These are phyloP conservation scores for Cryptococcus sp. DNA, from an alignment of 1,284 basidiomycete genomes.

Conservation along the genomic window DNA sequence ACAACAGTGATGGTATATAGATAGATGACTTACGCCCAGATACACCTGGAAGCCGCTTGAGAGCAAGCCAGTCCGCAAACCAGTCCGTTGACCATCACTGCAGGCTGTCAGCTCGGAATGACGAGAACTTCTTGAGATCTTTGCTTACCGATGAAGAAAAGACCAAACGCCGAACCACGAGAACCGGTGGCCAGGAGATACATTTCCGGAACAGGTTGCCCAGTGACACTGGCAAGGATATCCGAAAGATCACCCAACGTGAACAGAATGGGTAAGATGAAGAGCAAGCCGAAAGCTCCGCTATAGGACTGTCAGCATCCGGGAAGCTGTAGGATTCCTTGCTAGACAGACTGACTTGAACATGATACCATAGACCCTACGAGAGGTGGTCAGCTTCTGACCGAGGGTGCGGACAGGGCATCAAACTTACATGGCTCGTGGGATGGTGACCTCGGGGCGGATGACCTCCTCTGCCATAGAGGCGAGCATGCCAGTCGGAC, in stretches of 20 bases:
- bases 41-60: constrained; percentile 44
- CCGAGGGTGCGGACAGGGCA: no score
- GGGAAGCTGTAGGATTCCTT: constrained; percentile 5
- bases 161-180: constrained; percentile 51
- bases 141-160: constrained; percentile 44
- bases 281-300: constrained; percentile 38
- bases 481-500: constrained; percentile 48
- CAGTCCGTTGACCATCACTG: constrained; percentile 53
- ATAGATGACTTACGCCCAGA: constrained; percentile 35
- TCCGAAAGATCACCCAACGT: constrained; percentile 51
- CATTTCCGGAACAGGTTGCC: constrained; percentile 54
- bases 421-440: constrained; percentile 46
- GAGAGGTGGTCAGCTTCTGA: no score
- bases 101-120: no score
- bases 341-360: constrained; percentile 25
- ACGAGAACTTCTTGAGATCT: constrained; percentile 1
- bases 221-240: constrained; percentile 49
- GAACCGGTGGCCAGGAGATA: constrained; percentile 54
- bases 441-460: constrained; percentile 45
- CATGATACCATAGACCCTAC: constrained; percentile 29
- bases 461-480: constrained; percentile 53
- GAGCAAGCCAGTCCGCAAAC: constrained; percentile 51
- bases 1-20: no score
- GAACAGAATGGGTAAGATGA: constrained; percentile 55
- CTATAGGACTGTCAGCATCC: neutral